A percentile compares a stretch with the other conserved stretches of the same genome.
Conservation (phyloP, 768 basidiomycete species). For the Leccinellum albellum region DNA sequence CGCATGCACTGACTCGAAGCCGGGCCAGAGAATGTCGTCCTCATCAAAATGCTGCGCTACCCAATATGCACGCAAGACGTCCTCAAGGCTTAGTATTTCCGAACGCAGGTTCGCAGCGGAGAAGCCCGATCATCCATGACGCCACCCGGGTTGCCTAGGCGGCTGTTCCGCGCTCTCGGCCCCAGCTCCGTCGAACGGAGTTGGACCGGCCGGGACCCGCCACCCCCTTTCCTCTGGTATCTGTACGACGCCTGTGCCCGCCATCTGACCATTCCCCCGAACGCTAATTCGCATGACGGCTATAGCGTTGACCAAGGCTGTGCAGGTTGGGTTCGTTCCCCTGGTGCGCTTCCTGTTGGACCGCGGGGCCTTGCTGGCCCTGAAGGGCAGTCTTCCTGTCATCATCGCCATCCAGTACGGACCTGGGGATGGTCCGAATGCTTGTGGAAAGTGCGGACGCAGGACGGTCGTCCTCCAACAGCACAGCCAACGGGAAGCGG, state of each 20-base stretch:
- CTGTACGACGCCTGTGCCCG: slow-evolving; percentile 40
- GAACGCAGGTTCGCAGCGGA: neutral
- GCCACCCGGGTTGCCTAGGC: slow-evolving; percentile 54
- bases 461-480: slow-evolving; percentile 20
- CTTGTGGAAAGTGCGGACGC: slow-evolving; percentile 61
- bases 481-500: slow-evolving; percentile 37
- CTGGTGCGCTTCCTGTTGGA: slow-evolving; percentile 69
- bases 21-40: slow-evolving; percentile 19
- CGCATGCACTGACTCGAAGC: slow-evolving; percentile 27
- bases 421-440: slow-evolving; percentile 64
- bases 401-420: slow-evolving; percentile 70
- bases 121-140: neutral
- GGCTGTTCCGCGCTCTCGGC: slow-evolving; percentile 58
- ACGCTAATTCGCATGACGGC: slow-evolving; percentile 68
- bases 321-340: slow-evolving; percentile 57
- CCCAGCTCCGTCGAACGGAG: slow-evolving; percentile 20
- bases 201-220: slow-evolving; percentile 52
- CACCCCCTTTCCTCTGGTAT: slow-evolving; percentile 61
- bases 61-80: slow-evolving; percentile 37
- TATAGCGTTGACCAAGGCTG: slow-evolving; percentile 82
- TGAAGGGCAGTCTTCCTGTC: slow-evolving; percentile 62
- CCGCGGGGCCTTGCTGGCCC: slow-evolving; percentile 65
- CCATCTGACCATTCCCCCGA: slow-evolving; percentile 38
- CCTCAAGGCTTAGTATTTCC: slow-evolving; percentile 48
- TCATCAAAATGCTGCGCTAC: slow-evolving; percentile 48